Evolutionary conservation across 306 rosid species (phyloP).

Genomic region (Leucaena leucocephala): DNA sequence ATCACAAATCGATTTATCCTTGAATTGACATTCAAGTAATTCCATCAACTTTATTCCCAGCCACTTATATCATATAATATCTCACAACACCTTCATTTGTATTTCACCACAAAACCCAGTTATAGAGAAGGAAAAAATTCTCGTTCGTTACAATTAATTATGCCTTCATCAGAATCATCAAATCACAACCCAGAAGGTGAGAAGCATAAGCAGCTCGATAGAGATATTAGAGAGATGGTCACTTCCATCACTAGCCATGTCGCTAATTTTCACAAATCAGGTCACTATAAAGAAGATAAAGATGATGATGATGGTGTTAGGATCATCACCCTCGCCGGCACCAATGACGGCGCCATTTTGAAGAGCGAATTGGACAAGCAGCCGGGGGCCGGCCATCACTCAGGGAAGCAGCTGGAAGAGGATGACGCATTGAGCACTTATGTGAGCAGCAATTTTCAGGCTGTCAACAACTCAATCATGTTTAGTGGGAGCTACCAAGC

Average conservation of each 20-base stretch:
- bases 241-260: conserved; percentile 62
- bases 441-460: conserved; percentile 87
- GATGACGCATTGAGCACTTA: conserved; percentile 50
- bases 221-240: conserved; percentile 71
- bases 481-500: conserved; percentile 69
- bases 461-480: conserved; percentile 84
- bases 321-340: conserved; percentile 78
- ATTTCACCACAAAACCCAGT: not conserved
- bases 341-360: conserved; percentile 72
- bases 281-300: conserved; percentile 43
- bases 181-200: conserved; percentile 35
- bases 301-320: conserved; percentile 58
- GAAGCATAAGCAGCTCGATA: conserved; percentile 55
- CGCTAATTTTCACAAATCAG: conserved; percentile 50
- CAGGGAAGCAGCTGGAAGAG: not conserved
- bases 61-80: conserved; percentile 21
- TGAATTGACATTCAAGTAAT: conserved; percentile 47
- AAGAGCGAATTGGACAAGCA: conserved; percentile 54
- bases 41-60: conserved; percentile 47
- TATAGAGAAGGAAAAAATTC: not conserved
- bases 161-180: conserved; percentile 52
- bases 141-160: conserved; percentile 19
- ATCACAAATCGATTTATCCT: conserved; percentile 25
- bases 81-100: conserved; percentile 9
- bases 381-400: not conserved